Conservation (phyloP, 441 rosid genomes). For the Gossypium davidsonii region DNA sequence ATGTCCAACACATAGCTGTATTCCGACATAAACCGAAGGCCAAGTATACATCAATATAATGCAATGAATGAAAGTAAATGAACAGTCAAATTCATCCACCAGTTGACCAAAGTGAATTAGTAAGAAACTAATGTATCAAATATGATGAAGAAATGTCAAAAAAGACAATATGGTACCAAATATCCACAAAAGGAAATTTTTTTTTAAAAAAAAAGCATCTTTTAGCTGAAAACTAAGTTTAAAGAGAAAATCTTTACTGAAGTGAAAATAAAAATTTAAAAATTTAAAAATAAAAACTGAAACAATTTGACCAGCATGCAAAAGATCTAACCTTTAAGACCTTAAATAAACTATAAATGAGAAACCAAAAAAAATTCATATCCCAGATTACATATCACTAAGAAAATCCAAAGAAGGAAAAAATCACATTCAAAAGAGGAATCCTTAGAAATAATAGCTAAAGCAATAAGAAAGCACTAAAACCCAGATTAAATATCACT, state of each 20-base stretch:
- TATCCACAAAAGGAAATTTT: neutral
- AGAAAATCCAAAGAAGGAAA: neutral
- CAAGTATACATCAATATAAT: slow-evolving; percentile 2
- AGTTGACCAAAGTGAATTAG: slow-evolving; percentile 16
- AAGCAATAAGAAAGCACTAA: no score
- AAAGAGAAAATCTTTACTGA: neutral
- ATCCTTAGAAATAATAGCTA: no score
- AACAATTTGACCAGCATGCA: slow-evolving; percentile 13
- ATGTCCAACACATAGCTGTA: neutral
- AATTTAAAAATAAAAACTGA: slow-evolving; percentile 7
- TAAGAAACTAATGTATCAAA: neutral
- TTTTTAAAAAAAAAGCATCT: neutral
- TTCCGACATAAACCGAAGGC: neutral
- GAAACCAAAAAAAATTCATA: neutral
- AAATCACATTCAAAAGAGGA: no score
- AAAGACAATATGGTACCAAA: slow-evolving; percentile 12
- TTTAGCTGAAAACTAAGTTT: neutral
- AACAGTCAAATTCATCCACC: slow-evolving; percentile 24
- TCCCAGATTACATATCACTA: neutral
- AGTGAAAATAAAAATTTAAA: slow-evolving; percentile 1
- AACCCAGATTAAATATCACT: neutral
- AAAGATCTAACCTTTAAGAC: slow-evolving; percentile 15
- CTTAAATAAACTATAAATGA: slow-evolving; percentile 9
- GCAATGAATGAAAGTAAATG: slow-evolving; percentile 17
- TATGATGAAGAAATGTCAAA: slow-evolving; percentile 3